Base-by-base conservation (phyloP, 2,329 filamentous ascomycete genomes). In the Lachnellula hyalina region DNA sequence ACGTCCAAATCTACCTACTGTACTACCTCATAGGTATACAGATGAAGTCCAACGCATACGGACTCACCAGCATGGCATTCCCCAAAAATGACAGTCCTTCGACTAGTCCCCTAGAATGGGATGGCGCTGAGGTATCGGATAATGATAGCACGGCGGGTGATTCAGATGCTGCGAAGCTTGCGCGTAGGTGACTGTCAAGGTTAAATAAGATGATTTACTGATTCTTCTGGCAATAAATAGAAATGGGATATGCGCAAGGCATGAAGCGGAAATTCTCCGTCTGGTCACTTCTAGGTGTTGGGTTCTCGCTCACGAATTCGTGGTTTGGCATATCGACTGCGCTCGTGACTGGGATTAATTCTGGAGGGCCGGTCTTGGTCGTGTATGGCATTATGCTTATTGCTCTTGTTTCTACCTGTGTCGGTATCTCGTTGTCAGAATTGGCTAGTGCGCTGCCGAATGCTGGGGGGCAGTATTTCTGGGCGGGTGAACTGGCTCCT, bases 401-500 rank as follows among this genome's bases (percentile, higher is more conserved):
- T 17, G 67, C 70, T 5, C 59, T 75, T 36, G 69, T 75, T 7
- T 72, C 73, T 28, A 69, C 65, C n/a, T 74, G 73, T 41, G 64
- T 75, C 21, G 73, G 67, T 19, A 67, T 71, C 6, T 74, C 73
- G 0, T 60, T 75, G 4, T 70, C 72, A 5, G 73, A 75, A 56
- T 67, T 75, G 32, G 72, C 73, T 2, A 73, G 70, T 14, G 70
- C 72, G 2, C 71, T 74, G 53, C 73, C 73, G 2, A 71, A 71
- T 35, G 72, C 73, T 45, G 73, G 73, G 21, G 74, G 73, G 3
- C 74, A 75, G 67, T 75, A 74, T 47, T 73, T 73, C 53, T 75
- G 73, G 73, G 73, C 73, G 14, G 70, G 68, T 23, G 72, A 71
- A 7, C 66, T 75, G 48, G 72, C 73, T 5, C 73, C 73, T 1